These are phyloP conservation scores for Penicillium olsonii DNA, from an alignment of 2,329 filamentous ascomycete species.

Conservation along the genomic window DNA sequence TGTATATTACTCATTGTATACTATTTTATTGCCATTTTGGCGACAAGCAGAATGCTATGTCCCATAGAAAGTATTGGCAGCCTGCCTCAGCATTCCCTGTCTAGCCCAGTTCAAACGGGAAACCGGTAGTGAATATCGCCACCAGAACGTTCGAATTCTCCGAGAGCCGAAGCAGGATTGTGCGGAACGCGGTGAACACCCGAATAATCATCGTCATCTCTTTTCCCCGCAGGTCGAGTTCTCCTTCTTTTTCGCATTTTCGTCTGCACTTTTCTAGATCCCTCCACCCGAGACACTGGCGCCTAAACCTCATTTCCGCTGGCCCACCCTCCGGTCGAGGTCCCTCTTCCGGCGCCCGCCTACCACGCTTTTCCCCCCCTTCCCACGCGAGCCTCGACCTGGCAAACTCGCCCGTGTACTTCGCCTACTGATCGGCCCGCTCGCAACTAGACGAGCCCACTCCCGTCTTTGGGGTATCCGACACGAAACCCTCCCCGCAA, in stretches of 20 bases:
- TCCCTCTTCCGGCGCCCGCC: constrained; percentile 17
- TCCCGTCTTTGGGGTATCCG: constrained; percentile 69
- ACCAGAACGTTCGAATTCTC: neutral
- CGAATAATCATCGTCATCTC: constrained; percentile 13
- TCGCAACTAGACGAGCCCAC: constrained; percentile 63
- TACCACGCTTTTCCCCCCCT: constrained; percentile 15
- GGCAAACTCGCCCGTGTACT: constrained; percentile 54
- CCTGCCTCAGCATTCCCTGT: too few relatives aligned
- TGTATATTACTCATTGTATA: neutral
- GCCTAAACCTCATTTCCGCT: constrained; percentile 25
- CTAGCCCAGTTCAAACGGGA: too few relatives aligned
- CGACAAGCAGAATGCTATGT: too few relatives aligned
- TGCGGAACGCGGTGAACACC: constrained; percentile 9
- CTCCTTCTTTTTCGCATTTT: neutral
- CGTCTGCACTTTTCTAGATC: neutral
- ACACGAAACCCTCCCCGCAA: constrained; percentile 70
- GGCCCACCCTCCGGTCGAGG: constrained; percentile 20
- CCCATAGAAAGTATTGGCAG: too few relatives aligned
- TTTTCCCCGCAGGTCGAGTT: constrained; percentile 7
- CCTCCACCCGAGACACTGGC: constrained; percentile 28
- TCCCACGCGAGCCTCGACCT: constrained; percentile 20
- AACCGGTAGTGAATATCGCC: too few relatives aligned
- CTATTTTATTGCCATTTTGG: neutral
- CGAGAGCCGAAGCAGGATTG: neutral
- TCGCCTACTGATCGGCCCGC: constrained; percentile 64